These are phyloP conservation scores for Colletotrichum sp. DNA, from an alignment of 2,329 filamentous ascomycete genomes.

Conservation along the genomic window DNA sequence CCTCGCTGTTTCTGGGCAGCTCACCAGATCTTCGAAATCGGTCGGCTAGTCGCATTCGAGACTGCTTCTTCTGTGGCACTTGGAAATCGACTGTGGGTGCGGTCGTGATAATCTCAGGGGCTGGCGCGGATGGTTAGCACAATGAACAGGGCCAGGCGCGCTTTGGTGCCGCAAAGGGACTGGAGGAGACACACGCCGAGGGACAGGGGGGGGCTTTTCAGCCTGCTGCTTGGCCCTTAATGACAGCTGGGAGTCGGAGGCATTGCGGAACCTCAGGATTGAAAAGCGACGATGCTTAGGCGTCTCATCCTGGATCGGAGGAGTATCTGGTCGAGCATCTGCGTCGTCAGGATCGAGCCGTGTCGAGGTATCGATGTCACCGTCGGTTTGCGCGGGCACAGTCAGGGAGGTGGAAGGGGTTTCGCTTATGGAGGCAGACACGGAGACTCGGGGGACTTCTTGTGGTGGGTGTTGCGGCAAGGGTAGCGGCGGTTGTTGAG, in stretches of 20 bases:
- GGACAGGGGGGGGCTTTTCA: conserved; percentile 61
- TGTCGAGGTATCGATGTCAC: background rate
- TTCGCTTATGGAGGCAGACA: background rate
- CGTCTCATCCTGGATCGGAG: conserved; percentile 59
- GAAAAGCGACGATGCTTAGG: conserved; percentile 67
- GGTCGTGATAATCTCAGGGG: conserved; percentile 85
- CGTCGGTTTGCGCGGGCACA: conserved; percentile 3
- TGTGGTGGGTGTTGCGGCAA: background rate
- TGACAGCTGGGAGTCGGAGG: conserved; percentile 89
- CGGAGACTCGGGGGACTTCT: background rate
- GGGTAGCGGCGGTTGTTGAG: background rate
- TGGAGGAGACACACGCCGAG: conserved; percentile 54
- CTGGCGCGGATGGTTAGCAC: conserved; percentile 37
- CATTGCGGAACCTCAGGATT: conserved; percentile 86
- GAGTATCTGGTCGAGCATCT: conserved; percentile 47
- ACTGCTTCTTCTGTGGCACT: conserved; percentile 57
- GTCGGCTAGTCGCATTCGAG: conserved; percentile 58
- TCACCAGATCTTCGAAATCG: conserved; percentile 60
- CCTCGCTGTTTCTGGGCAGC: conserved; percentile 36
- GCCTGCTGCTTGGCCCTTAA: conserved; percentile 73
- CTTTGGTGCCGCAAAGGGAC: background rate
- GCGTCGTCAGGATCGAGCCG: conserved; percentile 19
- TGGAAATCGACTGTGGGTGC: conserved; percentile 76
- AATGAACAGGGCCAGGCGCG: background rate
- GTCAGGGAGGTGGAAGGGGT: background rate